Conservation (phyloP, 225 moss, liverwort and hornwort species). For the Marchantia paleacea region DNA sequence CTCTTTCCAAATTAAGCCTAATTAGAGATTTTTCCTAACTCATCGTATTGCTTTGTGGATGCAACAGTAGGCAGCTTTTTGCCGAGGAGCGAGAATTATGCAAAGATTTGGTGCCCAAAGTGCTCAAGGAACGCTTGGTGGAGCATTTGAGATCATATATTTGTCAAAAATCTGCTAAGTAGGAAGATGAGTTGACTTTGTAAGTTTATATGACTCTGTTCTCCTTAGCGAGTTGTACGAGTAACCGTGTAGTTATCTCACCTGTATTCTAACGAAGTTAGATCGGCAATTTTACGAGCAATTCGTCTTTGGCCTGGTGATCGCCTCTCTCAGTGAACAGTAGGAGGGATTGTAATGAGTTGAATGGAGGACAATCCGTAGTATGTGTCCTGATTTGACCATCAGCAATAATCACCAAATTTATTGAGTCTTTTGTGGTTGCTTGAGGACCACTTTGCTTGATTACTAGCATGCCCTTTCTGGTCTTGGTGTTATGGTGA, state of each 20-base stretch:
- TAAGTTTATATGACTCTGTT: slow-evolving; percentile 18
- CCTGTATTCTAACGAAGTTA: slow-evolving; percentile 10
- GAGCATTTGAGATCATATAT: slow-evolving; percentile 62
- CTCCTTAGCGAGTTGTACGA: slow-evolving; percentile 12
- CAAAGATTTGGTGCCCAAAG: slow-evolving; percentile 65
- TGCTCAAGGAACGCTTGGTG: slow-evolving; percentile 69
- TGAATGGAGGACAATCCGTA: background rate
- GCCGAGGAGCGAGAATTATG: slow-evolving; percentile 60
- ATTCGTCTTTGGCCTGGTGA: slow-evolving; percentile 1
- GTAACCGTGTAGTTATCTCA: background rate
- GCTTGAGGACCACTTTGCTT: background rate
- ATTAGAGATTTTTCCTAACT: background rate
- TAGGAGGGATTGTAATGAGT: background rate
- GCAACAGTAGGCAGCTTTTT: slow-evolving; percentile 67
- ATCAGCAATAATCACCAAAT: background rate
- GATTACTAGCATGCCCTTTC: background rate
- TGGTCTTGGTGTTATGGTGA: background rate
- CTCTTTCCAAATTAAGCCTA: no score
- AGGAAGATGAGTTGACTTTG: slow-evolving; percentile 27
- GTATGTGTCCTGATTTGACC: background rate
- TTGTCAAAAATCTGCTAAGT: slow-evolving; percentile 64
- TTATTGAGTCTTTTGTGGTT: background rate
- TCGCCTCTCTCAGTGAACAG: background rate
- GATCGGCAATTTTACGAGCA: background rate
- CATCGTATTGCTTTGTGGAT: background rate